Conservation (phyloP, 2,329 filamentous ascomycete species). For the Laburnicola sp. region DNA sequence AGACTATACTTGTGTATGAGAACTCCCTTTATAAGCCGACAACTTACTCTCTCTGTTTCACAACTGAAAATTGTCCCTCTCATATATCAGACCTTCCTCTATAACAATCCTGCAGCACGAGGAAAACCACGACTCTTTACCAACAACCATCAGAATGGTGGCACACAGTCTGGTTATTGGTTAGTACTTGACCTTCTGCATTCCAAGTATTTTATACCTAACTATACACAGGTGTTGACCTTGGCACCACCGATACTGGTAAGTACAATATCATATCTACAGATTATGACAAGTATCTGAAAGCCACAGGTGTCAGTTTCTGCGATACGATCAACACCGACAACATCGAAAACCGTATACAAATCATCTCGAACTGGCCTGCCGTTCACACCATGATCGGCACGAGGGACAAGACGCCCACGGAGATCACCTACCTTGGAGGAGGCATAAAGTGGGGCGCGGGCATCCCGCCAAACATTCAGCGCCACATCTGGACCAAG, state of each 20-base stretch:
- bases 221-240: constrained; percentile 21
- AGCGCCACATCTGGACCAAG: constrained; percentile 41
- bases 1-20: too few species aligned
- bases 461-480: constrained; percentile 17
- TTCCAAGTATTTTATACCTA: background rate
- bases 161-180: constrained; percentile 14
- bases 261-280: background rate
- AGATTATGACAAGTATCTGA: background rate
- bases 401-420: constrained; percentile 36
- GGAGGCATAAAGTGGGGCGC: constrained; percentile 22
- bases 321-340: constrained; percentile 29
- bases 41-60: too few species aligned
- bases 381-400: constrained; percentile 23
- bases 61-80: too few species aligned
- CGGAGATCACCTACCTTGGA: constrained; percentile 24
- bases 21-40: too few species aligned
- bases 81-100: too few species aligned
- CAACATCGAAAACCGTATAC: constrained; percentile 15
- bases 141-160: background rate
- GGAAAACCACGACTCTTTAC: background rate
- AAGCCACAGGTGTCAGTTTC: constrained; percentile 30
- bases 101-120: too few species aligned
- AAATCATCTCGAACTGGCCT: constrained; percentile 35
- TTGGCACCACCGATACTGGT: constrained; percentile 30
- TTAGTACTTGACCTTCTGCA: background rate